Base-by-base conservation (phyloP, 768 basidiomycete species). In the Phlegmacium glaucopus region DNA sequence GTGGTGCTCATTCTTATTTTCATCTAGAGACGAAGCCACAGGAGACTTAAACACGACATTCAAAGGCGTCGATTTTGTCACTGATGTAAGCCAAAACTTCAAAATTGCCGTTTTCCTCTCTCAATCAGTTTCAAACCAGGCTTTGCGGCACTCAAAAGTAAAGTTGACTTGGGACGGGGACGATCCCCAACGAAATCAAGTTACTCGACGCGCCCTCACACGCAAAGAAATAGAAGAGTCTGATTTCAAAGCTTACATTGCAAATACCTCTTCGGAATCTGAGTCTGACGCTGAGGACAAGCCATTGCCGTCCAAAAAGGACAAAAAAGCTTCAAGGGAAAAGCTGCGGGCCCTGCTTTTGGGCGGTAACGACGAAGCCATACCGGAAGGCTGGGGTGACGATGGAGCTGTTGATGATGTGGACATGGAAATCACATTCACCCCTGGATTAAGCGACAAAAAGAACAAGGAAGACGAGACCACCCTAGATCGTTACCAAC, bases 141-240 rank as follows among this genome's bases (percentile, higher is more conserved):
- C 95, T 9, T 80, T 99, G 5, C 87, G 95, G 5, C 94, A 98
- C 63, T 99, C 96, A 11, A 96, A 93, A 72, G 95, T 98, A 50
- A 96, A 91, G 60, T 78, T 98, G 27, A 96, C 94, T 4, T 99
- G 96, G 96, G 96, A 99, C 55, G 90, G 94, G 45, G 96, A 98
- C 64, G 94, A 98, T 55, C 85, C 90, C 0, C 88, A 94, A 59
- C 85, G 95, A 34, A 78, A 76, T 47, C 82, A 82, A 37, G 57
- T 94, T 41, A 91, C 94, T 1, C 82, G 93, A 39, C 85, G 93
- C 16, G 72, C 74, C 1, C 71, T 96, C 35, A 81, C 89, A 0
- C 77, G 79, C 44, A 85, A 92, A 60, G 92, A 97, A 62, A 85
- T 98, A 22, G 94, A 96, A 41, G 87, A 94, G 49, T 81, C 82